Evolutionary conservation across 208 protist genomes (phyloP), one percentile per base, ranked within the genome.

Genomic region (Herpetomonas tarakana): DNA sequence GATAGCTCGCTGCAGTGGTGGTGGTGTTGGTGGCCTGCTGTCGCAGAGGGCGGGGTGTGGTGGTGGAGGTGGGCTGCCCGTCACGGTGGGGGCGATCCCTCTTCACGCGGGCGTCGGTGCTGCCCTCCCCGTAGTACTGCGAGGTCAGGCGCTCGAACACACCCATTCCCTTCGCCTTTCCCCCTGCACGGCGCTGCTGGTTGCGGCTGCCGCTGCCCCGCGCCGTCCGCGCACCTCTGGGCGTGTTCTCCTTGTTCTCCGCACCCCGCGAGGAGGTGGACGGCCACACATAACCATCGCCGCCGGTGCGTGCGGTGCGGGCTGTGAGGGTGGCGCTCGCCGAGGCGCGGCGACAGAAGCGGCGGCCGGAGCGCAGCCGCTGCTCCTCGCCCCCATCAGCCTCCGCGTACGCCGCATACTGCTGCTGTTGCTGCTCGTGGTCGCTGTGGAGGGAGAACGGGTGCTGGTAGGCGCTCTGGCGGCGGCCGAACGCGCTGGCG

Each of bases 141-240:
- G 74, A 80, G 0, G 68, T 67, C 12, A 80, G 60, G 2, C 74
- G 74, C 62, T 80, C 68, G 50, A 80, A 80, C 18, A 80, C 74
- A 30, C 31, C 44, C 6, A 14, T 14, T 6, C 35, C 9, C 9
- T 6, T 14, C 35, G 35, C 35, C 35, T 6, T 14, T 14, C 35
- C 35, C 35, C 35, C 35, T 41, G 35, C 35, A 41, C 35, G 35
- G 14, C 35, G 35, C 35, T 41, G 35, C n/a, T n/a, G n/a, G n/a
- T n/a, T n/a, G n/a, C n/a, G n/a, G n/a, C n/a, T n/a, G n/a, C n/a
- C n/a, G n/a, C n/a, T n/a, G n/a, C n/a, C n/a, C n/a, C n/a, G n/a
- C 6, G 6, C 6, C 35, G 35, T 41, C 35, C 6, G 9, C 6
- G 35, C 35, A 14, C 14, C 9, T 14, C 6, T 41, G 35, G 35